Base-by-base conservation (phyloP, 257 asterid genomes). In the Solanum appendiculatum region DNA sequence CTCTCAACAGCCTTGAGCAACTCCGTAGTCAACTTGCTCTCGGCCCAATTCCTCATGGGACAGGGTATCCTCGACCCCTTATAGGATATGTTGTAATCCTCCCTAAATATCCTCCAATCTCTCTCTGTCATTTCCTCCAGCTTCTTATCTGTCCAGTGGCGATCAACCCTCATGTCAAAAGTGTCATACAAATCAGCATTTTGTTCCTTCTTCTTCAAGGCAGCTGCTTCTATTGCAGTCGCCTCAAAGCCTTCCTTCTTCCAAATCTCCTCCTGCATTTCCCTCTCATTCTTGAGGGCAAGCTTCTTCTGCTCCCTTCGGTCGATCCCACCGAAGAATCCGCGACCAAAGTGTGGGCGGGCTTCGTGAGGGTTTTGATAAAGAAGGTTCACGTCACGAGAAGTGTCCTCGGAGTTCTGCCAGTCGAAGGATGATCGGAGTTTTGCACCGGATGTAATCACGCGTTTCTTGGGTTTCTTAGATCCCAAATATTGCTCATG, bases 11-110 rank as follows among this genome's bases (percentile, higher is more conserved):
- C 95, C 90, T 88, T 91, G 3, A 91, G 91, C 93, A 92, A 86
- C 86, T 92, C 93, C 1, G 68, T 7, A 86, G 70, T 86, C 86
- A 92, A 80, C 73, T 84, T 88, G 90, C 95, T 92, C 89, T 92
- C 95, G 0, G 1, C 86, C 95, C 95, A 92, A 87, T 89, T 90
- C 89, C 94, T 89, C 93, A 91, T 92, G 75, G 94, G 95, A n/a
- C 91, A 88, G 54, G 94, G 94, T 83, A 91, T 90, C 90, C 92
- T 89, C 6, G 93, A 91, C 74, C 95, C 95, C 91, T 92, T 91
- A 87, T 91, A 92, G 37, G 63, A 78, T 27, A 78, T 77, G 20
- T 77, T 25, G 21, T 77, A 34, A 25, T 77, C 84, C 25, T 77
- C 84, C 5, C n/a, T 77, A 34, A 77, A 77, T 77, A 77, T 77